Percentiles rank a stretch among this genome's conserved stretches.
phyloP scores from a whole-genome alignment of 805 yeast species.

The Schwanniomyces polymorphus region DNA sequence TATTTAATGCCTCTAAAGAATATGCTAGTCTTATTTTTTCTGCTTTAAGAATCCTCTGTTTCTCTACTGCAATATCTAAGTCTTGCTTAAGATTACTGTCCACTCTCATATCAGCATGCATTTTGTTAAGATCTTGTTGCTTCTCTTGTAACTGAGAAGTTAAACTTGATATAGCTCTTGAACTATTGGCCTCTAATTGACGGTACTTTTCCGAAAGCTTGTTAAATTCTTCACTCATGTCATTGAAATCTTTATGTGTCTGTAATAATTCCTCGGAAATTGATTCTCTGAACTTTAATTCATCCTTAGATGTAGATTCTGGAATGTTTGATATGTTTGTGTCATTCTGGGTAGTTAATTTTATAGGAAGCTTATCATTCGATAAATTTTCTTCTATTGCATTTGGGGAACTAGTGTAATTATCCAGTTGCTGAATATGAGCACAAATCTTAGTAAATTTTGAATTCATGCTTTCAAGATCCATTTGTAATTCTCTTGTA shows the following conservation, averaged over 20 bases:
- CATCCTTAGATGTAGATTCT: constrained; percentile 4
- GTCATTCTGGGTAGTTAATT: background rate
- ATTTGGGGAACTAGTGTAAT: background rate
- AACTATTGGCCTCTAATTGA: constrained; percentile 20
- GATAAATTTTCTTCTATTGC: background rate
- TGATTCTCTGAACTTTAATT: background rate
- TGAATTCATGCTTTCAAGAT: constrained; percentile 4
- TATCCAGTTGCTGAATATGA: background rate
- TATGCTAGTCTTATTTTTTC: constrained; percentile 46
- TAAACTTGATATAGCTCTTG: constrained; percentile 20
- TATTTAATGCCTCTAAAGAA: constrained; percentile 35
- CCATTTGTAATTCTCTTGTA: constrained; percentile 15
- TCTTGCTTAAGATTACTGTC: constrained; percentile 28
- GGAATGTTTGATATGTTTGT: background rate
- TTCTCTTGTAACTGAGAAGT: constrained; percentile 20
- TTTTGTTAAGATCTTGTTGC: constrained; percentile 13
- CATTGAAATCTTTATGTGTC: constrained; percentile 12
- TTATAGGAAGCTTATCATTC: background rate
- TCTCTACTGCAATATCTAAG: constrained; percentile 40
- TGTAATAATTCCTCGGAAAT: constrained; percentile 14
- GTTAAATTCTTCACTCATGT: constrained; percentile 14
- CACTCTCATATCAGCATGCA: constrained; percentile 12
- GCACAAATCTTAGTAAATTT: constrained; percentile 16
- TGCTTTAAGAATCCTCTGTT: constrained; percentile 42
- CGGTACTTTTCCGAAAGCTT: constrained; percentile 14